phyloP scores from a whole-genome alignment of 306 rosid genomes.

The Rosa chinensis region DNA sequence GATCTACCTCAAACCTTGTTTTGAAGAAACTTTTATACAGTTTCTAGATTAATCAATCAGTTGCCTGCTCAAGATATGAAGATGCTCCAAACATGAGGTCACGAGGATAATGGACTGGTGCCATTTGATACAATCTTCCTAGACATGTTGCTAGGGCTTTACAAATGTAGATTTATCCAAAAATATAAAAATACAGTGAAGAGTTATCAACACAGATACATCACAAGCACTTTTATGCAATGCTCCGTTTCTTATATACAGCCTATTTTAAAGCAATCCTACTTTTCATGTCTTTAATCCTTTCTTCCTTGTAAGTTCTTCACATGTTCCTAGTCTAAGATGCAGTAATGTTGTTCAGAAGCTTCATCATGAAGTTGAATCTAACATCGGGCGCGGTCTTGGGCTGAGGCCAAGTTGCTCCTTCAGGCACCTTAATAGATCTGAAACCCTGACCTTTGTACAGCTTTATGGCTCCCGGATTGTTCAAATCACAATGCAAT shows the following conservation, averaged over 20 bases:
- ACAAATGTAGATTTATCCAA: conserved; percentile 10
- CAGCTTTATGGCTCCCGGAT: conserved; percentile 74
- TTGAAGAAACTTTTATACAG: no score
- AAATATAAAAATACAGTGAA: neutral
- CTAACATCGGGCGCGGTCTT: conserved; percentile 73
- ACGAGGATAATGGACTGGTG: no score
- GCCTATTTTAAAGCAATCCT: conserved; percentile 24
- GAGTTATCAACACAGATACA: neutral
- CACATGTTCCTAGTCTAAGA: conserved; percentile 34
- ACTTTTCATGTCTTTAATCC: neutral
- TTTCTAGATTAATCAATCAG: no score
- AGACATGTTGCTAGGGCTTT: neutral
- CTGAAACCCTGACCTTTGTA: conserved; percentile 84
- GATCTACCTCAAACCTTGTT: no score
- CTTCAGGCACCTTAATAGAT: conserved; percentile 76
- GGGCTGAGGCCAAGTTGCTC: conserved; percentile 98
- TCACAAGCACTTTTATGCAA: neutral
- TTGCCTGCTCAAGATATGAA: no score
- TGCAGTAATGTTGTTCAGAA: conserved; percentile 48
- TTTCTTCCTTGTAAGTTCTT: neutral
- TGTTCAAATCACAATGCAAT: conserved; percentile 82
- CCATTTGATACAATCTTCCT: neutral
- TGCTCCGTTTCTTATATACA: conserved; percentile 23
- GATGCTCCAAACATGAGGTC: no score
- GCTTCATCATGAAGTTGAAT: conserved; percentile 97